Conservation (phyloP, 108 stramenopile genomes). For the Skeletonema costatum region DNA sequence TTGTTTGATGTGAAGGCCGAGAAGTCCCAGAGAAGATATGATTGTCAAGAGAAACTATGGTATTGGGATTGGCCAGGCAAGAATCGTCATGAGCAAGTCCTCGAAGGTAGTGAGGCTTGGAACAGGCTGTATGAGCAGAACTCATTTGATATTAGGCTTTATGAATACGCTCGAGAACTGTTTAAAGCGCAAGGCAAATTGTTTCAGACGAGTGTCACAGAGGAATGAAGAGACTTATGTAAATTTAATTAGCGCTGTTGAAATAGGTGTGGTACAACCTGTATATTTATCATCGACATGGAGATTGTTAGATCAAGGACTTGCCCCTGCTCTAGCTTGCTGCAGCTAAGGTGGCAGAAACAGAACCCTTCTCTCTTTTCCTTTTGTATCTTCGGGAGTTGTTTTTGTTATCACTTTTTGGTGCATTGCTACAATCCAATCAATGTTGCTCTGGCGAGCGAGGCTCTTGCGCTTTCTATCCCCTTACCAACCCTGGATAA, state of each 20-base stretch:
- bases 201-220: constrained; percentile 16
- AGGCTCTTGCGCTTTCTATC: no score
- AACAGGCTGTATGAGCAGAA: constrained; percentile 27
- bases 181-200: constrained; percentile 47
- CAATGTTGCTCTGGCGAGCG: no score
- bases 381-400: no score
- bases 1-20: constrained; percentile 43
- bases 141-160: constrained; percentile 39
- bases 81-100: constrained; percentile 44
- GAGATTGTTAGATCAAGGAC: no score
- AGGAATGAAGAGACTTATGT: background rate
- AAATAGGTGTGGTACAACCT: no score
- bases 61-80: constrained; percentile 55
- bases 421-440: no score
- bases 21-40: constrained; percentile 27
- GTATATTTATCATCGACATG: no score
- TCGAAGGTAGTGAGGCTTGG: constrained; percentile 41
- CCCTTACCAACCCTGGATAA: no score
- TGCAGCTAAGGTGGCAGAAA: no score
- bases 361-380: no score
- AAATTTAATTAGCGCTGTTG: background rate
- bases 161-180: constrained; percentile 45
- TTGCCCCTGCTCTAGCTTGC: no score
- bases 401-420: no score
- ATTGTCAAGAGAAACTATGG: constrained; percentile 48